These are phyloP conservation scores for Thelephora aurantiotincta DNA, from an alignment of 768 basidiomycete species.

Conservation along the genomic window DNA sequence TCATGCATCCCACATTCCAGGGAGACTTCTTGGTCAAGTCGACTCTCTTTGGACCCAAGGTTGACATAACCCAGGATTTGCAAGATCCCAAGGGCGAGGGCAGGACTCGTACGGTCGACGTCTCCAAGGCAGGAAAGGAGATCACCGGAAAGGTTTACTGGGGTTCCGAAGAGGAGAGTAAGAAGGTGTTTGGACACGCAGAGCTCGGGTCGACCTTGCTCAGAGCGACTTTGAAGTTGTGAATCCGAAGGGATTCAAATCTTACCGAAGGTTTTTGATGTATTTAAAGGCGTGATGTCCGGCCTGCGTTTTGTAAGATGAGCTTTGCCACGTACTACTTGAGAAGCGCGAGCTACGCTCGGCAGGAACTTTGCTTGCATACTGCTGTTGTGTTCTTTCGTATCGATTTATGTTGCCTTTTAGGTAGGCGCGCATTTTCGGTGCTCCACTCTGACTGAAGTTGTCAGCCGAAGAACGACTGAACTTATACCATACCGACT, in stretches of 20 bases:
- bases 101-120: conserved; percentile 3
- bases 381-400: too few relatives aligned
- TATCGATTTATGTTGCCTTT: too few relatives aligned
- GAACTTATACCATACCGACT: too few relatives aligned
- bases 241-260: background rate
- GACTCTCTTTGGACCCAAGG: conserved; percentile 4
- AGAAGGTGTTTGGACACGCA: background rate
- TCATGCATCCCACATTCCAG: conserved; percentile 23
- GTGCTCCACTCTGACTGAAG: too few relatives aligned
- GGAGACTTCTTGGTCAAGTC: conserved; percentile 20
- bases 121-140: background rate
- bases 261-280: too few relatives aligned
- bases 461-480: too few relatives aligned
- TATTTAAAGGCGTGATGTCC: too few relatives aligned
- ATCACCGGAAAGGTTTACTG: background rate
- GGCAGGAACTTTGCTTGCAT: too few relatives aligned
- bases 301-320: too few relatives aligned
- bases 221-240: background rate
- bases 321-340: too few relatives aligned
- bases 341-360: too few relatives aligned
- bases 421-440: too few relatives aligned
- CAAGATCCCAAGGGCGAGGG: conserved; percentile 11
- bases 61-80: conserved; percentile 1
- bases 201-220: background rate
- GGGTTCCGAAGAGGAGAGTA: background rate